Conservation (phyloP, 176 grass and related monocot genomes). For the Triticum timopheevii region DNA sequence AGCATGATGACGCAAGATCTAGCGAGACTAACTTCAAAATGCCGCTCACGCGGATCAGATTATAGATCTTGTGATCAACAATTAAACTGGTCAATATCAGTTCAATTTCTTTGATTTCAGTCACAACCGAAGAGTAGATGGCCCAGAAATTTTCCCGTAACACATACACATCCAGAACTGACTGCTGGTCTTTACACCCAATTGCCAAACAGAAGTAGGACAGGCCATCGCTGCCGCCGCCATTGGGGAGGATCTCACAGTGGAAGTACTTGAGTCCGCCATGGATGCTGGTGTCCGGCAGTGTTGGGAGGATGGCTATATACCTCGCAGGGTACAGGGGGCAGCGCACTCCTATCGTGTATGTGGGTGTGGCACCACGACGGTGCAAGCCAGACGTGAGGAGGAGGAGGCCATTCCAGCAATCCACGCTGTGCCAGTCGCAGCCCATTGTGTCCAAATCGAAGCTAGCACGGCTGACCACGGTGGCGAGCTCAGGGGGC, state of each 20-base stretch:
- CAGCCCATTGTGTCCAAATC: neutral
- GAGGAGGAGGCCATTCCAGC: neutral
- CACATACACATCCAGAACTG: neutral
- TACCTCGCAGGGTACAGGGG: neutral
- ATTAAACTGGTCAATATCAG: neutral
- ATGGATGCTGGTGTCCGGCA: neutral
- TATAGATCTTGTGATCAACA: conserved; percentile 13
- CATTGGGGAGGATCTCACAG: neutral
- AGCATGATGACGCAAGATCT: neutral
- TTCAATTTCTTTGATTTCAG: too few species aligned
- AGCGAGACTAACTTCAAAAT: neutral
- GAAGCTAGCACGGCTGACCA: neutral
- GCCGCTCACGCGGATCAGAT: neutral
- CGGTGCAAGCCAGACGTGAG: neutral
- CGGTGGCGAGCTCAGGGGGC: neutral
- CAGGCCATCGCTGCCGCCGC: neutral
- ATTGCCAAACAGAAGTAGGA: neutral
- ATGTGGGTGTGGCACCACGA: neutral
- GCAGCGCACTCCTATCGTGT: neutral
- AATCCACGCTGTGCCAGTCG: neutral
- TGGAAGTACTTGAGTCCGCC: neutral
- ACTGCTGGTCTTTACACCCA: neutral
- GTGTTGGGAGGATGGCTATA: neutral
- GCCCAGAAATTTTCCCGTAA: neutral
- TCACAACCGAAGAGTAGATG: neutral